Base-by-base conservation (phyloP, 2,329 filamentous ascomycete genomes). In the Podosphaera fusca region DNA sequence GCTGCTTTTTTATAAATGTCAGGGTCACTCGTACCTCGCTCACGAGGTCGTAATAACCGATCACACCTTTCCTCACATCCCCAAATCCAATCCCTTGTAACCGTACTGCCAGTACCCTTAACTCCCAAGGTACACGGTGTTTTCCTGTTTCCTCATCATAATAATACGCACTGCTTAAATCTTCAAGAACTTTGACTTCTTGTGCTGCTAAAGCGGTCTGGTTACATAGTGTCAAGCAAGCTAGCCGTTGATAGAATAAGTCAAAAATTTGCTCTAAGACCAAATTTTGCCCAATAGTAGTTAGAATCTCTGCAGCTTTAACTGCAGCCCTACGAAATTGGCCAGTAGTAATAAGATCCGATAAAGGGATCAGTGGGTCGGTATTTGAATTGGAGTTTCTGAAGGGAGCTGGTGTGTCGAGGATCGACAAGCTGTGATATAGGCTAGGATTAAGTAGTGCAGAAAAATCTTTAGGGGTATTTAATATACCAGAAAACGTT, bases 1-100 rank as follows among this genome's bases (percentile, higher is more conserved):
- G 38, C 8, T 40, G 55, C 56, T 69, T 67, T 10, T 67, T 70
- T 0, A 78, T 74, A 36, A 70, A 73, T 21, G 72, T 69, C 4
- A 86, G 72, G 58, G 77, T 75, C 1, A 73, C 71, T 21, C 88
- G 75, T 1, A 86, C 87, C 68, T 94, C 87, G 7, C 85, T 71
- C 0, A 83, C 88, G 1, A 96, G 75, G 60, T 95, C 88, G 67
- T 95, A 94, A 67, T 94, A 87, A 50, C 85, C 85, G 75, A 92
- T 90, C 58, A 98, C 82, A 2, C 86, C 85, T 60, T 89, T 77
- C 3, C 90, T 77, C 55, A 82, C 79, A 69, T 98, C 92, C 3
- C 83, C 83, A 61, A 92, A 94, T 0, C 87, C 87, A 51, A 95
- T 77, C 0, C 86, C 87, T 63, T 94, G 87, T 29, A 96, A 75